Evolutionary conservation across 2,329 filamentous ascomycete genomes (phyloP).

Genomic region (Colletotrichum sp.): DNA sequence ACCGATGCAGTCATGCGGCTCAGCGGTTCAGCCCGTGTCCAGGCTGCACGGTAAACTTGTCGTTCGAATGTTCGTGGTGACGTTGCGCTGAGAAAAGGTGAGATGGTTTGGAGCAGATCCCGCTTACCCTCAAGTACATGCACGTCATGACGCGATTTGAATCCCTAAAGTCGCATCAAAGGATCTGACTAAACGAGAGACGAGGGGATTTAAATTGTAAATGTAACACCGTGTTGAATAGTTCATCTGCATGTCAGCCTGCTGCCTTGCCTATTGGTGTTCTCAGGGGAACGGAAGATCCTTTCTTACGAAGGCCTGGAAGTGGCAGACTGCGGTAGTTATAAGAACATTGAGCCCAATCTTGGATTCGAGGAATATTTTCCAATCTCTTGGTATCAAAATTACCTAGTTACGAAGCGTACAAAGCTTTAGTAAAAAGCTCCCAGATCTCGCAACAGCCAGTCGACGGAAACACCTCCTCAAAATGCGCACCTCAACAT

Average conservation of each 20-base stretch:
- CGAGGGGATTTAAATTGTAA: neutral
- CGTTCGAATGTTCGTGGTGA: neutral
- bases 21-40: neutral
- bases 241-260: neutral
- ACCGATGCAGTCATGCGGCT: neutral
- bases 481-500: neutral
- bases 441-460: too few species aligned
- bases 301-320: neutral
- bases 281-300: neutral
- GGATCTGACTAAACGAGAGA: neutral
- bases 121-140: neutral
- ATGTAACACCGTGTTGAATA: neutral
- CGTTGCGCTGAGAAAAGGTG: neutral
- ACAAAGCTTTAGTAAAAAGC: too few species aligned
- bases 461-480: neutral
- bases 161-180: neutral
- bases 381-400: accelerated
- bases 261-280: neutral
- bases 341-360: neutral
- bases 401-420: accelerated
- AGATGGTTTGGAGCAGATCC: neutral
- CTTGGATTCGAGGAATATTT: accelerated
- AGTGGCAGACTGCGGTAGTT: neutral
- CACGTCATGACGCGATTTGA: neutral
- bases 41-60: neutral